Percentiles rank a stretch among this genome's conserved stretches.
Evolutionary conservation across 2,329 filamentous ascomycete species (phyloP).

Genomic region (Teratosphaeria zuluensis): DNA sequence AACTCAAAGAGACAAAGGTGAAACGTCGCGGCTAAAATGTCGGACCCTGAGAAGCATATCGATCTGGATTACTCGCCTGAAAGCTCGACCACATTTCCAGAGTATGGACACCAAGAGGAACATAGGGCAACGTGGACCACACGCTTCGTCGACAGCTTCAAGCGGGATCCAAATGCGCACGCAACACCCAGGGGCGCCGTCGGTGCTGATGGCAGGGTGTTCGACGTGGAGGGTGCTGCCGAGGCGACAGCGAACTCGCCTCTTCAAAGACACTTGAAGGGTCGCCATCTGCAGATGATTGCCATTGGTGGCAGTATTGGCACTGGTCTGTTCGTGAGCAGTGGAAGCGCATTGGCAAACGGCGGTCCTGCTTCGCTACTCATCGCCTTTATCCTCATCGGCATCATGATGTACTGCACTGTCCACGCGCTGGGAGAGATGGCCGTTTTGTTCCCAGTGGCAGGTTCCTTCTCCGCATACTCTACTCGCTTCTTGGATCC

Average conservation of each 20-base stretch:
- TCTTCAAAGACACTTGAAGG: constrained; percentile 62
- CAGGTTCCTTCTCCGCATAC: constrained; percentile 85
- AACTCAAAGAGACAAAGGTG: neutral
- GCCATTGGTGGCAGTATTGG: constrained; percentile 82
- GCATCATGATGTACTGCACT: constrained; percentile 79
- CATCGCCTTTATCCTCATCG: constrained; percentile 53
- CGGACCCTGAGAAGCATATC: constrained; percentile 11
- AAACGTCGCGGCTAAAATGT: constrained; percentile 8
- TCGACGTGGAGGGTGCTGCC: constrained; percentile 54
- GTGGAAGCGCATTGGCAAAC: constrained; percentile 38
- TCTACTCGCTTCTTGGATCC: constrained; percentile 88
- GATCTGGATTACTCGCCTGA: constrained; percentile 11
- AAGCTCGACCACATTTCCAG: constrained; percentile 9
- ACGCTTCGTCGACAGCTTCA: constrained; percentile 53
- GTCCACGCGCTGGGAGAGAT: constrained; percentile 87
- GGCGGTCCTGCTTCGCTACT: constrained; percentile 72
- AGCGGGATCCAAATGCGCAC: constrained; percentile 49
- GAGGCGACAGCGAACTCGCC: constrained; percentile 60
- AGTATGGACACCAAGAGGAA: constrained; percentile 16
- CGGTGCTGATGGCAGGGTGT: constrained; percentile 45
- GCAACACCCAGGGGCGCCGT: constrained; percentile 38
- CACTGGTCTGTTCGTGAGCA: constrained; percentile 40
- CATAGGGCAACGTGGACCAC: constrained; percentile 13
- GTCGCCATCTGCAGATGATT: constrained; percentile 89
- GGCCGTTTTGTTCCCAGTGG: constrained; percentile 80